Conservation (phyloP, 352 stramenopile species). For the Globisporangium nodosum region DNA sequence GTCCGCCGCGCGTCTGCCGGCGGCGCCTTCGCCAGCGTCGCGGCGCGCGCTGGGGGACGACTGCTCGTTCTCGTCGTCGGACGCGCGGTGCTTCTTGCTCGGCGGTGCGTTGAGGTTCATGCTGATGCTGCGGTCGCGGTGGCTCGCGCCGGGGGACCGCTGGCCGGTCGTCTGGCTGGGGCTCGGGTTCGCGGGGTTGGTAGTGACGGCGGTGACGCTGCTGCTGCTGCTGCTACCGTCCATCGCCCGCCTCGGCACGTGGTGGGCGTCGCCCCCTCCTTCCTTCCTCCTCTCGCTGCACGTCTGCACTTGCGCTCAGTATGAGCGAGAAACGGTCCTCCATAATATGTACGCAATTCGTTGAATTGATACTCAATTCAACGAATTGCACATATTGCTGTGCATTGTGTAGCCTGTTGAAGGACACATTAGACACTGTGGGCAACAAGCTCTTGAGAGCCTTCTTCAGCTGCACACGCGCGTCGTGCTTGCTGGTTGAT, state of each 20-base stretch:
- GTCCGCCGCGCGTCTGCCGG: neutral
- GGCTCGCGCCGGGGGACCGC: conserved; percentile 12
- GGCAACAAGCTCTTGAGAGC: too few species aligned
- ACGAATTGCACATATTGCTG: too few species aligned
- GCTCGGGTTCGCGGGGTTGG: neutral
- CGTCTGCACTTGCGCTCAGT: neutral
- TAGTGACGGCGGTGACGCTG: neutral
- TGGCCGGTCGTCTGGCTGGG: neutral
- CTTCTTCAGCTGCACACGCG: too few species aligned
- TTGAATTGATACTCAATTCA: neutral
- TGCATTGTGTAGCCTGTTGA: too few species aligned
- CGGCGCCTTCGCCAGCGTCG: neutral
- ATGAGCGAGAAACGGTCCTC: neutral
- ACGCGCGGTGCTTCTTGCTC: conserved; percentile 75
- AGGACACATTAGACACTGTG: too few species aligned
- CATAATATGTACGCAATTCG: neutral
- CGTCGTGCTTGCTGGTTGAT: too few species aligned
- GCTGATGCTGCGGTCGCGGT: conserved; percentile 60
- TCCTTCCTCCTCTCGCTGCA: neutral
- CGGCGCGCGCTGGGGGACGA: conserved; percentile 8
- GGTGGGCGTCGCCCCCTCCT: too few species aligned
- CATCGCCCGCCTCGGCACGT: neutral
- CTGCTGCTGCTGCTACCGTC: conserved; percentile 3
- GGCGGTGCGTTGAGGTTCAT: conserved; percentile 65
- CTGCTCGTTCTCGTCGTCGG: conserved; percentile 66